Evolutionary conservation across 495 filamentous ascomycete species (phyloP), one percentile per base, ranked within the genome.

Genomic region (Chaetomium tenue): DNA sequence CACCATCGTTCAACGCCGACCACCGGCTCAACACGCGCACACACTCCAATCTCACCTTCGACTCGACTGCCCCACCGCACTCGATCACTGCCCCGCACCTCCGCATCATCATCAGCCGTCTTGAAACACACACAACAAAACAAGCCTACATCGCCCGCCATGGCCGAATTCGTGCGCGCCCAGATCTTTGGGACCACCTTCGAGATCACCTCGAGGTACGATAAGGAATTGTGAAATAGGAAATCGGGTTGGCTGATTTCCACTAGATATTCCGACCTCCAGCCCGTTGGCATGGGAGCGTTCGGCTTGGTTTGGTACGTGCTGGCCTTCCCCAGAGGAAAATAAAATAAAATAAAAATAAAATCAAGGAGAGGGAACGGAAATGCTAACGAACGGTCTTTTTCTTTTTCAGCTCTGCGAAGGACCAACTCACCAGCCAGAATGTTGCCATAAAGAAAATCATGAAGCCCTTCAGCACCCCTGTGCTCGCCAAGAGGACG

Each of bases 131-230:
- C 3, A 33, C 16, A 26, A 2, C 48, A 15, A 26, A 50, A 8
- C 22, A 26, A 33, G 16, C 12, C 42, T 58, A 61, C 57, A 71
- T 56, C 64, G 63, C 50, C 65, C 60, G 70, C 68, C 67, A 97
- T 97, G 93, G 93, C 93, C 75, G 94, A 98, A 87, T 98, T 98
- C 81, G 92, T 98, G 71, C 90, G 94, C 76, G 93, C 94, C 73
- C 92, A 97, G 87, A 98, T 98, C 77, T 98, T 98, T 75, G 95
- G 94, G 76, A 98, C 95, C 58, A 97, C 94, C 67, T 98, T 98
- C 72, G 94, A 98, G 85, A 98, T 98, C 79, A 98, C 94, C 66
- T 97, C 93, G 83, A 89, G 94, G 93, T 97, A 85, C 70, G 80
- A 48, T 69, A n/a, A 56, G 46, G 58, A 51, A 56, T 52, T 30